Evolutionary conservation across 1,139 yeast species (phyloP), one percentile per base, ranked within the genome.

Genomic region (Blastobotrys indianensis): DNA sequence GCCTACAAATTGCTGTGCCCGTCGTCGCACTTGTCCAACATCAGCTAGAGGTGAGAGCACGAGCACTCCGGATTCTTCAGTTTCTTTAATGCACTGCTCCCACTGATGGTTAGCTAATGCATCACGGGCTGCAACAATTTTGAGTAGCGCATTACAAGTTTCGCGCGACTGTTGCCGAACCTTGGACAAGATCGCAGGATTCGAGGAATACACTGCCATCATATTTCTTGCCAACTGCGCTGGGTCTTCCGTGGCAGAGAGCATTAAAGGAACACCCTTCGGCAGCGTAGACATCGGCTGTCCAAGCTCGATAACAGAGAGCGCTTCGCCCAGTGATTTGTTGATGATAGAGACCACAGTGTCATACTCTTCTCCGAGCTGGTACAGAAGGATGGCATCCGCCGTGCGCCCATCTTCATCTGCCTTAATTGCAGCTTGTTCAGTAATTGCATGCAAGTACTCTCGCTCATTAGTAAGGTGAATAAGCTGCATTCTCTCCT

Each of bases 401-500:
- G 85, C 79, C 4, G 82, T 74, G 58, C 96, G 76, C 2, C 97
- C 97, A 61, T 88, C 97, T 55, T 87, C 94, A 60, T 86, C 94
- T 29, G 97, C 95, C 56, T 79, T 80, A 44, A 75, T 73, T 1
- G 97, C 97, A 25, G 95, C 88, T 50, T 79, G 80, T 59, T 85
- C 94, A 5, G 94, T 80, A 39, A 92, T 87, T 49, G 79, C 78
- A 45, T 76, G 74, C 44, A 87, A 66, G 56, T 72, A 82, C 48
- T 73, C 75, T 37, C 69, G 67, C 50, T 75, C 76, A 55, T 80
- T 74, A 6, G 70, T 68, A 50, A 92, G 70, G 32, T 74, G 72
- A 45, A 92, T 73, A 46, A 92, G 70, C n/a, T 73, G 65, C 66
- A 86, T 78, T 60, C 94, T 82, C 53, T 75, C 77, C 65, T 88